phyloP scores from a whole-genome alignment of 257 asterid species.

The Nicotiana otophora region DNA sequence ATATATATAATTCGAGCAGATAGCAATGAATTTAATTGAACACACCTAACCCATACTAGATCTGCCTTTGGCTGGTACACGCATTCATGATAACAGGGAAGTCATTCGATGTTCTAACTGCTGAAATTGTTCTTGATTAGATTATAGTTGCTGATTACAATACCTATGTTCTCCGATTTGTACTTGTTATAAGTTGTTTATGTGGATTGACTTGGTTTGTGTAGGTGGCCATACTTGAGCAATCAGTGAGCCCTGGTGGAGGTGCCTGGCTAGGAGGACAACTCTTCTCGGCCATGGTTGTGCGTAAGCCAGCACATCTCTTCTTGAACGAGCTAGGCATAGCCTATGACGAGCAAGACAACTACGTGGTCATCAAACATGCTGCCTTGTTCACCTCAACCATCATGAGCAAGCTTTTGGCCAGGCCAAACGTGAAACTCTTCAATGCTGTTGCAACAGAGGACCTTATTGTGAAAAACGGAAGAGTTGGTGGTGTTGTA shows the following conservation, averaged over 20 bases:
- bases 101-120: neutral
- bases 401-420: constrained; percentile 85
- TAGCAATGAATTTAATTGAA: neutral
- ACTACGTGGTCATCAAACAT: constrained; percentile 86
- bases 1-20: neutral
- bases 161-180: neutral
- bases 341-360: constrained; percentile 73
- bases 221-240: constrained; percentile 72
- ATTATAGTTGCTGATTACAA: neutral
- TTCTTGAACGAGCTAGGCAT: constrained; percentile 75
- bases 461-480: constrained; percentile 75
- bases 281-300: constrained; percentile 88
- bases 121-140: neutral
- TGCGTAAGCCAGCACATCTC: constrained; percentile 78
- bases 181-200: neutral
- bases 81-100: neutral
- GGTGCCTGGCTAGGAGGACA: constrained; percentile 98
- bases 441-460: constrained; percentile 96
- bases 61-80: neutral
- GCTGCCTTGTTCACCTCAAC: constrained; percentile 91
- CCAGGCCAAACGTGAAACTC: constrained; percentile 76
- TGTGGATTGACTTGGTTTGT: neutral
- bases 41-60: neutral
- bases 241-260: constrained; percentile 90
- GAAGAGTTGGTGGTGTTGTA: constrained; percentile 77